phyloP scores from a whole-genome alignment of 169 alveolate genomes.

The Plasmodium blacklocki region DNA sequence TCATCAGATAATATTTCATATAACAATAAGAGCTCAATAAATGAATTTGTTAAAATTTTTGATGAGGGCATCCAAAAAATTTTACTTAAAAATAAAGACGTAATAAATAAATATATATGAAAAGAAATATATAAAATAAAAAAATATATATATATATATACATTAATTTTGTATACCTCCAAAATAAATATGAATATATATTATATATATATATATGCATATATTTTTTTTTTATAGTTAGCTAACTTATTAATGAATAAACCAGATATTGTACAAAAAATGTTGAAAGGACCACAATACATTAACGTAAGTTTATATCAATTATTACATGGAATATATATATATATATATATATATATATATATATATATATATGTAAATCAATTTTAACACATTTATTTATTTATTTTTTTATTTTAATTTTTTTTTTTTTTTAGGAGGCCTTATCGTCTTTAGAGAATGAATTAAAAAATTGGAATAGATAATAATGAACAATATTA shows the following conservation, averaged over 20 bases:
- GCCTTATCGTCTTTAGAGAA: slow-evolving; percentile 62
- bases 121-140: background rate
- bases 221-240: slow-evolving; percentile 32
- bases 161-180: background rate
- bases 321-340: background rate
- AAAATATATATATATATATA: background rate
- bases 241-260: slow-evolving; percentile 67
- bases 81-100: slow-evolving; percentile 57
- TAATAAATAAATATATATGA: background rate
- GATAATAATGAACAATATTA: background rate
- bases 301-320: slow-evolving; percentile 42
- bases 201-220: background rate
- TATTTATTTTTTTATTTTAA: slow-evolving; percentile 10
- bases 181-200: background rate
- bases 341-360: background rate
- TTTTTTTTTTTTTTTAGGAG: slow-evolving; percentile 36
- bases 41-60: slow-evolving; percentile 60
- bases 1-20: background rate
- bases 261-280: slow-evolving; percentile 61
- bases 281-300: slow-evolving; percentile 70
- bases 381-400: background rate
- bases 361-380: background rate
- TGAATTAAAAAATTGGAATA: slow-evolving; percentile 59
- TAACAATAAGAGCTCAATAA: slow-evolving; percentile 12
- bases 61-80: slow-evolving; percentile 60